phyloP scores from a whole-genome alignment of 2,329 filamentous ascomycete genomes.

The Apiospora saccharicola region DNA sequence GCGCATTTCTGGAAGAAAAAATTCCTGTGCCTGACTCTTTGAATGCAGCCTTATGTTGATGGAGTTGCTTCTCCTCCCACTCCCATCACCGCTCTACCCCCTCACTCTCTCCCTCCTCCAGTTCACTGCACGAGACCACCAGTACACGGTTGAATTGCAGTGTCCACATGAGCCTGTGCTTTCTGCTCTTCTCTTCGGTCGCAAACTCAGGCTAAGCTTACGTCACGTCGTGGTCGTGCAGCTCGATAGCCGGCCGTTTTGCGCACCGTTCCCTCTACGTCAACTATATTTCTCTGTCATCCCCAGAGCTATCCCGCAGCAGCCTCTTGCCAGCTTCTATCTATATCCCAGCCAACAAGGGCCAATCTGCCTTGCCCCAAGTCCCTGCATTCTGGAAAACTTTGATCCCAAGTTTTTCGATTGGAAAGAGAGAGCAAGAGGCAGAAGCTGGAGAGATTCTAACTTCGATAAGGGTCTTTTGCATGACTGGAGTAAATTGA shows the following conservation, averaged over 20 bases:
- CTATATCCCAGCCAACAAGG: not conserved
- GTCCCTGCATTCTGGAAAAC: constrained; percentile 7
- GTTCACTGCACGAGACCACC: not conserved
- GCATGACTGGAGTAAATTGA: constrained; percentile 17
- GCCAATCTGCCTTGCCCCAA: not conserved
- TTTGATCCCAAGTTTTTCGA: not conserved
- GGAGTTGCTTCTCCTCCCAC: not conserved
- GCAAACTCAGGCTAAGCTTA: constrained; percentile 13
- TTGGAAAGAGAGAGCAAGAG: not conserved
- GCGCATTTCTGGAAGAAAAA: not conserved
- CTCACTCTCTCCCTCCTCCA: not conserved
- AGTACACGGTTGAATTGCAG: not conserved
- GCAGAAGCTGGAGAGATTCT: not conserved
- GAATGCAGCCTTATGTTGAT: constrained; percentile 11
- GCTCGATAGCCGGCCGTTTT: not conserved
- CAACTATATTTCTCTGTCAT: not conserved
- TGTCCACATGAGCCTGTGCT: not conserved
- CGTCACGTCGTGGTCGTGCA: not conserved
- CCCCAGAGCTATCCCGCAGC: not conserved
- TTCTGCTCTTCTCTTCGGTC: not conserved
- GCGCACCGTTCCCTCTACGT: constrained; percentile 16
- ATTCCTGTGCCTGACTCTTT: not conserved
- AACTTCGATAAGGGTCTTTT: constrained; percentile 1
- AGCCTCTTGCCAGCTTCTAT: not conserved
- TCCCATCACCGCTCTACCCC: not conserved